phyloP scores from a whole-genome alignment of 2,329 filamentous ascomycete species.

The Sordariomycetes sp. region DNA sequence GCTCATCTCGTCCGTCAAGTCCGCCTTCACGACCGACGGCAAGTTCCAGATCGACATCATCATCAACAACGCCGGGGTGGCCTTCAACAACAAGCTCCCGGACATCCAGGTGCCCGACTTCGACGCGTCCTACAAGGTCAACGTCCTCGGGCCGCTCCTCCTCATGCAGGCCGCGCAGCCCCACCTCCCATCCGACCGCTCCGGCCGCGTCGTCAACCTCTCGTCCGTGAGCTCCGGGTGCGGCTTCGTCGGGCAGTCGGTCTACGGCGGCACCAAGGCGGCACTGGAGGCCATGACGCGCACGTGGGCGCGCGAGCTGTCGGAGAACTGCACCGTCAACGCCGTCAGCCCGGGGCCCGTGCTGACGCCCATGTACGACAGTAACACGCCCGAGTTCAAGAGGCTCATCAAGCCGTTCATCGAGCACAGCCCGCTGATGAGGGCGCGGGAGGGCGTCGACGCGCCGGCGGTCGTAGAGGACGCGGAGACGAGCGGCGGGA shows the following conservation, averaged over 20 bases:
- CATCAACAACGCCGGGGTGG: conserved; percentile 75
- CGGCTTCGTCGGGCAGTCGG: conserved; percentile 42
- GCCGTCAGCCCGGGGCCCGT: conserved; percentile 47
- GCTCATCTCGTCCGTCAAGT: conserved; percentile 47
- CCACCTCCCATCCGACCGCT: conserved; percentile 59
- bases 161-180: conserved; percentile 63
- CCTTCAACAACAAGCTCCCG: conserved; percentile 53
- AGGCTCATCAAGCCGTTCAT: conserved; percentile 29
- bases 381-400: conserved; percentile 29
- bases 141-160: conserved; percentile 72
- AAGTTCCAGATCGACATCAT: conserved; percentile 67
- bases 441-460: conserved; percentile 28
- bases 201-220: conserved; percentile 43
- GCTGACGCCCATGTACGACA: conserved; percentile 39
- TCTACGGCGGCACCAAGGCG: conserved; percentile 49
- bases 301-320: conserved; percentile 46
- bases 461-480: conserved; percentile 7
- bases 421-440: conserved; percentile 49
- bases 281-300: conserved; percentile 49
- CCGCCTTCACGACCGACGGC: conserved; percentile 40
- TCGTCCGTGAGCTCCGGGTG: conserved; percentile 42
- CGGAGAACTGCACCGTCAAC: conserved; percentile 42
- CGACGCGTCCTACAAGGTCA: conserved; percentile 62
- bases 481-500: conserved; percentile 9
- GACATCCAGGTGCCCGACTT: conserved; percentile 58